These are phyloP conservation scores for Fusarium sp. DNA, from an alignment of 2,329 filamentous ascomycete genomes.

Conservation along the genomic window DNA sequence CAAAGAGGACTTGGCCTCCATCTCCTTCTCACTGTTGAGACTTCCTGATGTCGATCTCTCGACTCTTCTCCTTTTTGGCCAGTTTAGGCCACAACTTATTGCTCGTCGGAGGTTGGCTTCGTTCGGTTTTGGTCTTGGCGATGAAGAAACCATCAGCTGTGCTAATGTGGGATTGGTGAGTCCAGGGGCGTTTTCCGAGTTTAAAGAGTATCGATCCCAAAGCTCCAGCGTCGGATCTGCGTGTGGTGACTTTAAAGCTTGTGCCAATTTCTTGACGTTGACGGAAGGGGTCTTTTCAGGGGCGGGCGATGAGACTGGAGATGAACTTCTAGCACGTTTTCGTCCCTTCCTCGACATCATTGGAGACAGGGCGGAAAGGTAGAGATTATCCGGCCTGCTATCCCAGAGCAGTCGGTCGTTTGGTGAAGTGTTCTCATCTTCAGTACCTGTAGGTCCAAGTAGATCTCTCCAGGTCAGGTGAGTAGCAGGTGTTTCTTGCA, in stretches of 20 bases:
- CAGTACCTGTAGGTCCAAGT: constrained; percentile 58
- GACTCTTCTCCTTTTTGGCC: constrained; percentile 76
- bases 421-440: constrained; percentile 64
- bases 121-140: constrained; percentile 68
- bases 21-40: constrained; percentile 50
- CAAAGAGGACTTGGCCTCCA: constrained; percentile 65
- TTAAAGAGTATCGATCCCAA: constrained; percentile 79
- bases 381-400: constrained; percentile 57
- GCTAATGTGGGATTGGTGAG: constrained; percentile 68
- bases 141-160: constrained; percentile 77
- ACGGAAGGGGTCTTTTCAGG: constrained; percentile 60
- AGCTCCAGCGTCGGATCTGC: constrained; percentile 79
- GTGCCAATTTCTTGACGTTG: constrained; percentile 69
- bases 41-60: constrained; percentile 59
- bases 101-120: constrained; percentile 67
- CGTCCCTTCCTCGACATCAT: constrained; percentile 63
- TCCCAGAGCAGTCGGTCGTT: constrained; percentile 73
- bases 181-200: constrained; percentile 56
- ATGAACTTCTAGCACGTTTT: constrained; percentile 81
- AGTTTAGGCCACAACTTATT: constrained; percentile 76
- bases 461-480: constrained; percentile 70
- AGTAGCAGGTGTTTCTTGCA: constrained; percentile 58
- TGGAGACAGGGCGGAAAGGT: constrained; percentile 58
- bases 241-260: constrained; percentile 73
- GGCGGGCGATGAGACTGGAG: constrained; percentile 76